Percentiles rank a stretch among this genome's conserved stretches.
Conservation (phyloP, 805 yeast species). For the Schizosaccharomyces lindneri region DNA sequence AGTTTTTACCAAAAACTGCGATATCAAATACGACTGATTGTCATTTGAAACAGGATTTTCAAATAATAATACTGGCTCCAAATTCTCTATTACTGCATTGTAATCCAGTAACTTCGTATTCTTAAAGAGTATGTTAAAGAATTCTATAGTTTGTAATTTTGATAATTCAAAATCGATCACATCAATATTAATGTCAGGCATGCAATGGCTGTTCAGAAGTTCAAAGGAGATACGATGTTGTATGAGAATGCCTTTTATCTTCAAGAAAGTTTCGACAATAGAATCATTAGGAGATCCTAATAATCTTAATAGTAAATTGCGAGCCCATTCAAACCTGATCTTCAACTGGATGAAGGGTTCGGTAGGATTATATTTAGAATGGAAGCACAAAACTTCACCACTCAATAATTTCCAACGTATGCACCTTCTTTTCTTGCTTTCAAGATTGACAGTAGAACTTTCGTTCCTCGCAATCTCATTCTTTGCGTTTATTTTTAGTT, state of each 20-base stretch:
- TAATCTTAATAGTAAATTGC: background rate
- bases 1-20: conserved; percentile 27
- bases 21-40: conserved; percentile 4
- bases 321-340: background rate
- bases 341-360: background rate
- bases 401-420: background rate
- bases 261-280: background rate
- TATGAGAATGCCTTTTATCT: background rate
- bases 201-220: conserved; percentile 33
- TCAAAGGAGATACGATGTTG: background rate
- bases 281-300: background rate
- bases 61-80: conserved; percentile 25
- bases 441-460: background rate
- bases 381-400: background rate
- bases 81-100: conserved; percentile 13
- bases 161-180: conserved; percentile 38
- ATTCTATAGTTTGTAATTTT: conserved; percentile 41
- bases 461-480: background rate
- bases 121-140: conserved; percentile 29
- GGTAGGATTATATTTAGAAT: background rate
- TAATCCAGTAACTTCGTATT: conserved; percentile 11
- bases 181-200: conserved; percentile 29
- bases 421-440: background rate
- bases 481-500: conserved; percentile 3
- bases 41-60: conserved; percentile 2